Evolutionary conservation across 2,329 filamentous ascomycete species (phyloP).

Genomic region (Gaeumannomyces tritici): DNA sequence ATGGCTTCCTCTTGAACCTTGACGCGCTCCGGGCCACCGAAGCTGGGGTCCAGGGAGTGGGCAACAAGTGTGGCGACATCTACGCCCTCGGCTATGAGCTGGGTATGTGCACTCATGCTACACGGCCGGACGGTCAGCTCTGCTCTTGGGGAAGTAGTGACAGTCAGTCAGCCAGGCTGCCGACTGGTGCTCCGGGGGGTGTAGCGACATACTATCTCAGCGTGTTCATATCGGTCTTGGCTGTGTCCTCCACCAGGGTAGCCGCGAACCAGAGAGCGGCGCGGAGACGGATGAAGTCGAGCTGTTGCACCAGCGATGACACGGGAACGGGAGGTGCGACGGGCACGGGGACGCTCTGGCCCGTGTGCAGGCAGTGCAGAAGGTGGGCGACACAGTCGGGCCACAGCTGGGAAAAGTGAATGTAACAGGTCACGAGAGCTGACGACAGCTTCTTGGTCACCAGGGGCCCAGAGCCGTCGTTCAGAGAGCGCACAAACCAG

Average conservation of each 20-base stretch:
- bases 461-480: slow-evolving; percentile 42
- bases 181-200: neutral
- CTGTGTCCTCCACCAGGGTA: slow-evolving; percentile 55
- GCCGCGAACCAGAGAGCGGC: slow-evolving; percentile 56
- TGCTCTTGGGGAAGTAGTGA: neutral
- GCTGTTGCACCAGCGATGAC: slow-evolving; percentile 3
- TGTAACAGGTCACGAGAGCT: slow-evolving; percentile 66
- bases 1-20: slow-evolving; percentile 44
- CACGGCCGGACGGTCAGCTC: slow-evolving; percentile 9
- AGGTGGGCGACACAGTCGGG: slow-evolving; percentile 54
- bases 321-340: slow-evolving; percentile 30
- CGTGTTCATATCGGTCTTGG: slow-evolving; percentile 55
- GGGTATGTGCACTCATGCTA: slow-evolving; percentile 20
- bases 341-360: slow-evolving; percentile 31
- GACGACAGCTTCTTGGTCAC: slow-evolving; percentile 68
- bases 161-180: slow-evolving; percentile 9
- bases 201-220: slow-evolving; percentile 39
- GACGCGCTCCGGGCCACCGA: slow-evolving; percentile 12
- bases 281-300: slow-evolving; percentile 41
- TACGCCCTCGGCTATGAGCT: slow-evolving; percentile 27
- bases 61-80: slow-evolving; percentile 31
- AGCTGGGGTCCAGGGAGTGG: slow-evolving; percentile 21
- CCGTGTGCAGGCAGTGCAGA: slow-evolving; percentile 44
- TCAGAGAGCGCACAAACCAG: slow-evolving; percentile 50
- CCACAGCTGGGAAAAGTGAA: slow-evolving; percentile 62